Evolutionary conservation across 2,329 filamentous ascomycete species (phyloP).

Genomic region (Metarhizium robertsii): DNA sequence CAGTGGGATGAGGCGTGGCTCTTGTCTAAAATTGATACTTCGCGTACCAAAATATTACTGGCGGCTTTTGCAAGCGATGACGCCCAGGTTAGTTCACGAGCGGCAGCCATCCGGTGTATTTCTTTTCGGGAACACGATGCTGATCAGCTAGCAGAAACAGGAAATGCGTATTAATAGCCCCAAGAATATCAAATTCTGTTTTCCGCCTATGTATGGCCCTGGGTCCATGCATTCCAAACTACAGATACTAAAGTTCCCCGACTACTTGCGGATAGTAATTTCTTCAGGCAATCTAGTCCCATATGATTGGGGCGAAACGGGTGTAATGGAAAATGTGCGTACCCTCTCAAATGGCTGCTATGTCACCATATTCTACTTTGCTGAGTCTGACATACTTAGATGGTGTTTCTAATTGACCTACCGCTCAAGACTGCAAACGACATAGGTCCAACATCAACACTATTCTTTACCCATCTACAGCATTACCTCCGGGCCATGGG

Average conservation of each 20-base stretch:
- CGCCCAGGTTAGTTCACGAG: slow-evolving; percentile 33
- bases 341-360: neutral
- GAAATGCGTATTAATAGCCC: slow-evolving; percentile 41
- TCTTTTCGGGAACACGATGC: neutral
- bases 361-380: too few relatives aligned
- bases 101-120: neutral
- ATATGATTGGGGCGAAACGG: slow-evolving; percentile 84
- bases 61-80: slow-evolving; percentile 46
- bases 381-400: slow-evolving; percentile 33
- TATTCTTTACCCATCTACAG: slow-evolving; percentile 61
- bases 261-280: slow-evolving; percentile 68
- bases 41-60: slow-evolving; percentile 52
- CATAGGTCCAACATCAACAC: slow-evolving; percentile 21
- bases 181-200: slow-evolving; percentile 58
- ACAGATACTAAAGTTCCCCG: slow-evolving; percentile 72
- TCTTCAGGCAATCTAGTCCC: slow-evolving; percentile 79
- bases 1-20: slow-evolving; percentile 80
- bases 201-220: slow-evolving; percentile 68
- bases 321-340: slow-evolving; percentile 73
- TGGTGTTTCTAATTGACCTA: slow-evolving; percentile 86
- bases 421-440: slow-evolving; percentile 44
- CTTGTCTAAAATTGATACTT: slow-evolving; percentile 56
- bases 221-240: slow-evolving; percentile 91
- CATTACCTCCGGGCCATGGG: slow-evolving; percentile 62
- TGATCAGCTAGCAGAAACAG: slow-evolving; percentile 27